Evolutionary conservation across 495 filamentous ascomycete species (phyloP).

Genomic region (Trichocladium antarcticum): DNA sequence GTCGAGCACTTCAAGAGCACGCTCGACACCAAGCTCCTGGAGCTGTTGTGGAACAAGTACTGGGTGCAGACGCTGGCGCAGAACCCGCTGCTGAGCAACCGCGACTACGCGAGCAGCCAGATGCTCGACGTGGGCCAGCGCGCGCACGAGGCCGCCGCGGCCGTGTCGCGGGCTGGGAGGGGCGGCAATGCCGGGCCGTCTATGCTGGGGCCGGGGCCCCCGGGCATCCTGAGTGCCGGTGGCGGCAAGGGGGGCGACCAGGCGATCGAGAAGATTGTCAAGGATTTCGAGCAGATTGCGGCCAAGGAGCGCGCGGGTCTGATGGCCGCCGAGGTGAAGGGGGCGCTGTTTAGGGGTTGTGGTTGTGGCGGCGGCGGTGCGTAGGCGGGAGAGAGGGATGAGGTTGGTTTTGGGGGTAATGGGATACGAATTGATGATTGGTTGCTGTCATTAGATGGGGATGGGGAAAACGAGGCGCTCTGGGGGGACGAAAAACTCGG

Average conservation of each 20-base stretch:
- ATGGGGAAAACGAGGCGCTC: not conserved
- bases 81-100: slow-evolving; percentile 81
- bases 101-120: slow-evolving; percentile 86
- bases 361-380: not conserved
- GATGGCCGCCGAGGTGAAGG: slow-evolving; percentile 73
- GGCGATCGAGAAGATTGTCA: slow-evolving; percentile 68
- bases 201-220: not conserved
- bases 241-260: slow-evolving; percentile 34
- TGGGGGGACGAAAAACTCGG: not conserved
- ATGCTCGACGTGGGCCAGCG: slow-evolving; percentile 80
- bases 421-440: slow-evolving; percentile 3
- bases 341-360: slow-evolving; percentile 52
- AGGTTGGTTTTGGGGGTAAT: not conserved
- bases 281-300: slow-evolving; percentile 68
- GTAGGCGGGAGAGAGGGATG: not conserved
- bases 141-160: slow-evolving; percentile 49
- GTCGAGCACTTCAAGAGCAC: slow-evolving; percentile 89
- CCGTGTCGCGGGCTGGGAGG: slow-evolving; percentile 32
- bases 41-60: slow-evolving; percentile 97
- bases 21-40: slow-evolving; percentile 74
- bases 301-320: slow-evolving; percentile 80
- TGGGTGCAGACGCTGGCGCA: slow-evolving; percentile 99
- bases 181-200: not conserved
- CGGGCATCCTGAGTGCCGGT: not conserved
- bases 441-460: slow-evolving; percentile 3